Conservation (phyloP, 2,329 filamentous ascomycete genomes). For the Coniella lustricola region DNA sequence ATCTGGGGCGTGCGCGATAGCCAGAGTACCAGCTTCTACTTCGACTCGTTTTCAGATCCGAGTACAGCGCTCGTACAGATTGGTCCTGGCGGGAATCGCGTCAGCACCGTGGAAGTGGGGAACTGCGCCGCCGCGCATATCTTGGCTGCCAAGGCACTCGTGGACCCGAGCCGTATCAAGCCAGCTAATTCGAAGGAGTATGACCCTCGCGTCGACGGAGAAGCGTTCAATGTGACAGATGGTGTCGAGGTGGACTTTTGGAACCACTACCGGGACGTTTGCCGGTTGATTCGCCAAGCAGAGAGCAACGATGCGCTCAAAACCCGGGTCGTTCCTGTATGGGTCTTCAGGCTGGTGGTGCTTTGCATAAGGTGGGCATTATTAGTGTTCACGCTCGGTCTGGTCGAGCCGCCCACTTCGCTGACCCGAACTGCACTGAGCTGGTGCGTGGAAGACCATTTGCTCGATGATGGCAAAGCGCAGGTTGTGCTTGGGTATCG, state of each 20-base stretch:
- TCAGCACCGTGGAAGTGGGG: slow-evolving; percentile 23
- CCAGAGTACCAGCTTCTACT: slow-evolving; percentile 22
- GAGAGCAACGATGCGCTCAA: neutral
- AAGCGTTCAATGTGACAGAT: slow-evolving; percentile 31
- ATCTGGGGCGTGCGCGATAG: slow-evolving; percentile 28
- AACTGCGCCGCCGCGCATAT: slow-evolving; percentile 23
- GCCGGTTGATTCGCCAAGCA: slow-evolving; percentile 16
- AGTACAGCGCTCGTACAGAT: slow-evolving; percentile 16
- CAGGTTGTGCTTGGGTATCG: slow-evolving; percentile 16
- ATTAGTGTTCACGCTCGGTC: slow-evolving; percentile 21
- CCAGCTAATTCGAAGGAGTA: neutral
- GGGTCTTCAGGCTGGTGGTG: slow-evolving; percentile 19
- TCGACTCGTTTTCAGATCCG: slow-evolving; percentile 15
- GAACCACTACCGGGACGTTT: slow-evolving; percentile 23
- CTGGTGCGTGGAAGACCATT: slow-evolving; percentile 19
- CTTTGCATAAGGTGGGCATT: slow-evolving; percentile 19
- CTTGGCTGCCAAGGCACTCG: slow-evolving; percentile 23
- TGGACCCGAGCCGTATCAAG: slow-evolving; percentile 13
- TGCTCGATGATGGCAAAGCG: slow-evolving; percentile 17
- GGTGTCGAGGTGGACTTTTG: slow-evolving; percentile 25
- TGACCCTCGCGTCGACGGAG: slow-evolving; percentile 24
- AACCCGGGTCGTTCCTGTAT: slow-evolving; percentile 20
- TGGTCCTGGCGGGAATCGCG: slow-evolving; percentile 20
- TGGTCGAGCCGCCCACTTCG: slow-evolving; percentile 19
- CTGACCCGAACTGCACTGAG: slow-evolving; percentile 19